Base-by-base conservation (phyloP, 257 asterid species). In the Datura wrightii region DNA sequence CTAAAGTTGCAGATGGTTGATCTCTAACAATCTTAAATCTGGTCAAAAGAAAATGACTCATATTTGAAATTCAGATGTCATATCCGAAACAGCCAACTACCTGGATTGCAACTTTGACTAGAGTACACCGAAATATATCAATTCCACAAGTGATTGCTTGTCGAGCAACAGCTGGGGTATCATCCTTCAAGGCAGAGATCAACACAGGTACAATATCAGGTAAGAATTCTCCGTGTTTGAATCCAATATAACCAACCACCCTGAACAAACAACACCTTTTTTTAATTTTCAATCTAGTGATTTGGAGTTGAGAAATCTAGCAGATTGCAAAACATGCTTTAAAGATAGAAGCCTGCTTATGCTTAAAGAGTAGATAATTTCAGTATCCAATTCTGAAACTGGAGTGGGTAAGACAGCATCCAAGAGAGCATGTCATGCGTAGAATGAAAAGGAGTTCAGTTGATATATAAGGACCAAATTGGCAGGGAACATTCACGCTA, bases 151-250 rank as follows among this genome's bases (percentile, higher is more conserved):
- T 86, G 85, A 96, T 94, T 84, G 98, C 97, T 89, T 96, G 99
- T 44, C 98, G 93, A 89, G 95, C 98, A 88, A 93, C 99, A 83
- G 99, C 95, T 5, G 98, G 98, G 69, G 91, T 90, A 62, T 91
- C 98, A 71, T 96, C 99, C 79, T 89, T 91, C 91, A 94, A 82
- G 85, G 89, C 91, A 83, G 91, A 89, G 44, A 93, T 88, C 80
- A 96, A 87, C 58, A 89, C 93, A 41, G 98, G 99, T 69, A 96
- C 87, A 18, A 94, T 92, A 87, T 93, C 98, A 84, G 98, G 98
- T 82, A 96, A 86, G 88, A 92, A 88, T 87, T 94, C 94, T 79
- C 86, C 83, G 89, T 91, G 91, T 89, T 91, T 92, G 92, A 92
- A 86, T 79, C 98, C 99, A 90, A 96, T 89, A 85, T 89, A 92